Base-by-base conservation (phyloP, 1,284 basidiomycete species). In the Cutaneotrichosporon mucoides region DNA sequence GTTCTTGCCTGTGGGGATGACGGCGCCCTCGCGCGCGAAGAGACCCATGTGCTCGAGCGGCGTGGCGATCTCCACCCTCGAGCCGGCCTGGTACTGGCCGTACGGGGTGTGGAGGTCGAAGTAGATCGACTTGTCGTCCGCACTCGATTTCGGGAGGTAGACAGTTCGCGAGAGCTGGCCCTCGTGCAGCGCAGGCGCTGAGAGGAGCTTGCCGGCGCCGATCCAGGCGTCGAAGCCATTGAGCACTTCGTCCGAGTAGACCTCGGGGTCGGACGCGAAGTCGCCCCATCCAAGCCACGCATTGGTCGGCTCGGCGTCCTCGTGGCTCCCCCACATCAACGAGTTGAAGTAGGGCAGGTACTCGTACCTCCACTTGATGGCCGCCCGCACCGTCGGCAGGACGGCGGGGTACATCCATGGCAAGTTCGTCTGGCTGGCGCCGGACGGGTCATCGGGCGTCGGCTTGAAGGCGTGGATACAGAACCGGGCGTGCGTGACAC, bases 381-480 rank as follows among this genome's bases (percentile, higher is more conserved):
- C 70, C 8, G 62, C 59, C 5, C 79, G 69, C 56, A 81, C 68
- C 36, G 73, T 64, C 4, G 77, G 76, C 51, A 77, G 68, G 13
- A 80, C 75, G 38, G 75, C 74, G 43, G 79, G 79, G 59, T 80
- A 79, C 79, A 80, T 79, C 79, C 79, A 80, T 4, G 79, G 79
- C 9, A 72, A 60, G 65, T 79, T 80, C 35, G 78, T 79, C 42
- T 68, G 64, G 40, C 69, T 71, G 45, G 70, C 70, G 4, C 79
- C 79, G 4, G 63, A 63, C 0, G 71, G 69, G 57, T 79, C 78
- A 24, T 73, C 65, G 52, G 73, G 68, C 58, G 73, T 72, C 7
- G 79, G 79, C 70, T 80, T 80, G 73, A 76, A 80, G 15, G 72
- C 74, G 67, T 79, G 79, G 60, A 79, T 77, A 62, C 75, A 78